Evolutionary conservation across 768 basidiomycete species (phyloP).

Genomic region (Lanmaoa rubissima): DNA sequence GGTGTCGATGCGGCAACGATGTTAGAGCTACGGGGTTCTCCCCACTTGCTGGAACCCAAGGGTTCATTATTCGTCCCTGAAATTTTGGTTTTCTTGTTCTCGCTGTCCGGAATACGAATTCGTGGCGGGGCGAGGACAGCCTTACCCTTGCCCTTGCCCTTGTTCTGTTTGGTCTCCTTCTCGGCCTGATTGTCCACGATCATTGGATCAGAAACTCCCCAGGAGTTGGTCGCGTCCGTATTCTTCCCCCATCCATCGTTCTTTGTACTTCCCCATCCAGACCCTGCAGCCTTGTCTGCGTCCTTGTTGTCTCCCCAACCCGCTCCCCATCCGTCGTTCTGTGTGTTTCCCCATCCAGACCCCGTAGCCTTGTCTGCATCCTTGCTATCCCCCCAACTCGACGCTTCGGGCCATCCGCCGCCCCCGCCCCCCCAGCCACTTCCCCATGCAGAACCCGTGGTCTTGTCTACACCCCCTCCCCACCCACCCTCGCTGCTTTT

Average conservation of each 20-base stretch:
- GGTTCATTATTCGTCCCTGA: conserved; percentile 28
- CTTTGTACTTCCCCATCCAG: background rate
- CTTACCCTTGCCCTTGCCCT: conserved; percentile 14
- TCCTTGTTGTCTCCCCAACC: background rate
- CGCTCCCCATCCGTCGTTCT: conserved; percentile 1
- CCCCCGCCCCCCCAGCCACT: background rate
- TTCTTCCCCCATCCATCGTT: too few species aligned
- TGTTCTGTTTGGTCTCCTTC: conserved; percentile 4
- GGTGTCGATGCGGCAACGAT: conserved; percentile 5
- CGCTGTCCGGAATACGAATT: conserved; percentile 20
- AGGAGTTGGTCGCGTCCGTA: background rate
- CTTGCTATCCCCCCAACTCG: background rate
- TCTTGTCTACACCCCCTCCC: background rate
- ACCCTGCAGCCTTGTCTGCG: background rate
- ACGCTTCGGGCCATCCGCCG: too few species aligned
- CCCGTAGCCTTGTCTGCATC: background rate
- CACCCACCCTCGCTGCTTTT: conserved; percentile 1
- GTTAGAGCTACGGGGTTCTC: conserved; percentile 8
- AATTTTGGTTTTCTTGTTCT: conserved; percentile 10
- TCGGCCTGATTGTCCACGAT: conserved; percentile 3
- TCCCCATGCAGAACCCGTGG: conserved; percentile 7
- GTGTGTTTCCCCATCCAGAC: background rate
- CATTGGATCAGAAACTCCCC: conserved; percentile 9
- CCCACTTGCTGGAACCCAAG: conserved; percentile 14
- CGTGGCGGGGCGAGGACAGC: conserved; percentile 24